Conservation (phyloP, 805 yeast species). For the Starmerella kuoi region DNA sequence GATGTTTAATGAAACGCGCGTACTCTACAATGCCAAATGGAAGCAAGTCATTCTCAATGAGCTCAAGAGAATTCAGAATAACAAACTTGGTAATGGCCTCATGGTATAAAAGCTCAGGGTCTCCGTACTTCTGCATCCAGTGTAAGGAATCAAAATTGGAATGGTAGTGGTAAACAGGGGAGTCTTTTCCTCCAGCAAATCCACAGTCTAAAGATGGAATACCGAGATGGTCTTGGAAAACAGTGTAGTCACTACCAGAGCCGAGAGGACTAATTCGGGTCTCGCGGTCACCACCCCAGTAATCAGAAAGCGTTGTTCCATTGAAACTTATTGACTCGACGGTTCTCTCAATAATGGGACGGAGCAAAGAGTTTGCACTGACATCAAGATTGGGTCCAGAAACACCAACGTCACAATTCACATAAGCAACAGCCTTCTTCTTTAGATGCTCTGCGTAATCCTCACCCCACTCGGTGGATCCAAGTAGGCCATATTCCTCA, state of each 20-base stretch:
- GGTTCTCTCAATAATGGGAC: constrained; percentile 35
- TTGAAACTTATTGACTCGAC: constrained; percentile 39
- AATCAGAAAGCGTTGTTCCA: constrained; percentile 26
- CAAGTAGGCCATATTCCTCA: constrained; percentile 58
- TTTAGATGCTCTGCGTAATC: constrained; percentile 38
- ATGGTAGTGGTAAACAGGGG: constrained; percentile 59
- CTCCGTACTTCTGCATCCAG: constrained; percentile 57
- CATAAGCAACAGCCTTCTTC: constrained; percentile 47
- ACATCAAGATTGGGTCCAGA: constrained; percentile 42
- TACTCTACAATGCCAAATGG: constrained; percentile 35
- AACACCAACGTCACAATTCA: constrained; percentile 57
- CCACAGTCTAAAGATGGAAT: constrained; percentile 44
- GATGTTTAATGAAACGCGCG: constrained; percentile 30
- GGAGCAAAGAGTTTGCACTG: constrained; percentile 49
- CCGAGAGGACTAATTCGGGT: constrained; percentile 41
- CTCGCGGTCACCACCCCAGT: constrained; percentile 26
- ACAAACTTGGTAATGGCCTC: constrained; percentile 42
- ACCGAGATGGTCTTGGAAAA: constrained; percentile 34
- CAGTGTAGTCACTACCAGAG: constrained; percentile 55
- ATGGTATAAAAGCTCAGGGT: constrained; percentile 50
- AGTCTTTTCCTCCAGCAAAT: constrained; percentile 36
- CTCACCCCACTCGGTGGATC: constrained; percentile 71
- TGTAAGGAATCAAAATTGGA: constrained; percentile 60
- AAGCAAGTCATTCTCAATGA: constrained; percentile 40
- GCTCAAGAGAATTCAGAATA: constrained; percentile 38